phyloP scores from a whole-genome alignment of 495 filamentous ascomycete species.

The Xylaria acuta region DNA sequence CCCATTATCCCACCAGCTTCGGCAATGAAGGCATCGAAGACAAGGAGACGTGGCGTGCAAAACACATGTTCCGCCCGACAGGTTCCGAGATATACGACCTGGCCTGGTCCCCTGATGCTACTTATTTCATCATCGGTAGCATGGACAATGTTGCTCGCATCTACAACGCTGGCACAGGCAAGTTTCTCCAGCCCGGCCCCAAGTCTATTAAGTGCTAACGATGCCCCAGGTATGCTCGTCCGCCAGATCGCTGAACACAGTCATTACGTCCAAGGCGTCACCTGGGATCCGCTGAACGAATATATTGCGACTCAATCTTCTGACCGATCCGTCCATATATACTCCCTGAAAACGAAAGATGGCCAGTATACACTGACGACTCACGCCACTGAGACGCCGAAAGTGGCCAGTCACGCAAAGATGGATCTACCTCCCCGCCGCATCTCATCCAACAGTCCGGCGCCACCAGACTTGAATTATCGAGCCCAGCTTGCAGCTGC shows the following conservation, averaged over 20 bases:
- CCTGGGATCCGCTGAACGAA: conserved; percentile 98
- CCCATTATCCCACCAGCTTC: conserved; percentile 60
- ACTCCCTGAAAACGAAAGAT: conserved; percentile 93
- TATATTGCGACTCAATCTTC: conserved; percentile 98
- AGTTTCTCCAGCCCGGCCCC: conserved; percentile 33
- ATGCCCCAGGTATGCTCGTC: conserved; percentile 75
- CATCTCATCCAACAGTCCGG: conserved; percentile 91
- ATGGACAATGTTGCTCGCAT: conserved; percentile 99
- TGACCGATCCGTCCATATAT: conserved; percentile 96
- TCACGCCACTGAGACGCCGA: conserved; percentile 52
- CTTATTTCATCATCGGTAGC: conserved; percentile 96
- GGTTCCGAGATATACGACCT: conserved; percentile 97
- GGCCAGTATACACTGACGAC: conserved; percentile 82
- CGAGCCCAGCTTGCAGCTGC: conserved; percentile 61
- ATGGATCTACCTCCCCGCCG: conserved; percentile 91
- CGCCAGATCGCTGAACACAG: conserved; percentile 98
- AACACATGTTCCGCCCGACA: conserved; percentile 93
- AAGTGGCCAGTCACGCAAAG: conserved; percentile 65
- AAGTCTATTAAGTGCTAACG: neutral
- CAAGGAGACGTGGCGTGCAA: conserved; percentile 95
- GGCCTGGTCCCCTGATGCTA: conserved; percentile 95
- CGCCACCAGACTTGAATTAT: conserved; percentile 76
- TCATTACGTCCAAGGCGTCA: conserved; percentile 98
- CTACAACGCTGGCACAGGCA: conserved; percentile 93
- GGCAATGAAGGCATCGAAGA: conserved; percentile 88